Evolutionary conservation across 2,329 filamentous ascomycete species (phyloP).

Genomic region (Nemania sp.): DNA sequence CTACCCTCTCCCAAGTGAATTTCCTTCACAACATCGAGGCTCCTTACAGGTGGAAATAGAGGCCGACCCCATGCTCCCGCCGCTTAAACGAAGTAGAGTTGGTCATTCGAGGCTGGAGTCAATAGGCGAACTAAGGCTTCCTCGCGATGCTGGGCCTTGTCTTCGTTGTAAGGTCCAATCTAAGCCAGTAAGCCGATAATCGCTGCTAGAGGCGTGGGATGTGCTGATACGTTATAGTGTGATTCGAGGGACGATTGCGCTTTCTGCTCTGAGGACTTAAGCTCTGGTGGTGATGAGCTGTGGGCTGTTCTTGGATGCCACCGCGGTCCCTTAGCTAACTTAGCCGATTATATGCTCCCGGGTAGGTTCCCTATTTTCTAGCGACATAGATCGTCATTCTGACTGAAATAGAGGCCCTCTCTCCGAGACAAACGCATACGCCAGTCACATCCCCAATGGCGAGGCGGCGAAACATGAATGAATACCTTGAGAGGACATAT

Average conservation of each 20-base stretch:
- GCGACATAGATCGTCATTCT: constrained; percentile 25
- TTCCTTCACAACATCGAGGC: constrained; percentile 44
- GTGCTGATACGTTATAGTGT: constrained; percentile 48
- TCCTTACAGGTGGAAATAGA: constrained; percentile 53
- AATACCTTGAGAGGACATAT: constrained; percentile 54
- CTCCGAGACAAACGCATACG: constrained; percentile 55
- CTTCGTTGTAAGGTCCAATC: constrained; percentile 55
- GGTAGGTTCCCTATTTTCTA: constrained; percentile 43
- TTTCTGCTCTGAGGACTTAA: constrained; percentile 48
- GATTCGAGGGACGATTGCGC: constrained; percentile 55
- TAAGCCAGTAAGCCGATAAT: constrained; percentile 48
- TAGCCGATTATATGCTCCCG: constrained; percentile 57
- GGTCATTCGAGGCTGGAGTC: constrained; percentile 60
- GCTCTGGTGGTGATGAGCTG: constrained; percentile 47
- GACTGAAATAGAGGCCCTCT: constrained; percentile 47
- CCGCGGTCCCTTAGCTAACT: constrained; percentile 51
- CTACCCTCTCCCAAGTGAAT: constrained; percentile 49
- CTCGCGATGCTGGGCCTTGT: constrained; percentile 53
- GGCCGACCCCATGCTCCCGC: constrained; percentile 57
- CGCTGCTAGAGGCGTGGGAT: neutral
- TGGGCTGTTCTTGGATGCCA: constrained; percentile 58
- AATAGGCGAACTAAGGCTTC: constrained; percentile 59
- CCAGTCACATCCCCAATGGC: constrained; percentile 56
- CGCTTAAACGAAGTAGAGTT: constrained; percentile 57
- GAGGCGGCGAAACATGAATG: constrained; percentile 56